Evolutionary conservation across 2,329 filamentous ascomycete species (phyloP).

Genomic region (Nemania bipapillata): DNA sequence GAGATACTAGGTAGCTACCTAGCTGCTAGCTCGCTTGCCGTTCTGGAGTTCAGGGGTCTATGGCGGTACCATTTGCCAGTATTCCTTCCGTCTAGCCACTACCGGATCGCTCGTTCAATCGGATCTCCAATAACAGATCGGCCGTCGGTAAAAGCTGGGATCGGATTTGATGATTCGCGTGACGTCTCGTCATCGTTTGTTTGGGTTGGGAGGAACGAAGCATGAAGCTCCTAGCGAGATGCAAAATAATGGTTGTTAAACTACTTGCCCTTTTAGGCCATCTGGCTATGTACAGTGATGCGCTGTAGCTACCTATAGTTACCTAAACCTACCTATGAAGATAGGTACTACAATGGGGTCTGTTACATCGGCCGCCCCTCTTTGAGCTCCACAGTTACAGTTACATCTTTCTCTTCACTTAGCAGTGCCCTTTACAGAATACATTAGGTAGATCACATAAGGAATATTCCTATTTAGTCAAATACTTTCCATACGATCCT

Average conservation of each 20-base stretch:
- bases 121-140: slow-evolving; percentile 7
- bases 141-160: slow-evolving; percentile 10
- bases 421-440: no score
- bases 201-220: background rate
- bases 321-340: no score
- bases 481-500: no score
- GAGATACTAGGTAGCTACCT: slow-evolving; percentile 37
- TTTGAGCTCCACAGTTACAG: background rate
- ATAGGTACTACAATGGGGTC: no score
- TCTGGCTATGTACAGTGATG: background rate
- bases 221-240: background rate
- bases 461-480: no score
- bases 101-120: slow-evolving; percentile 19
- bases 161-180: slow-evolving; percentile 8
- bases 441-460: no score
- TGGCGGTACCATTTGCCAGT: slow-evolving; percentile 32
- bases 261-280: slow-evolving; percentile 4
- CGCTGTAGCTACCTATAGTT: background rate
- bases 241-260: background rate
- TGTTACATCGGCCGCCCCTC: no score
- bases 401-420: no score
- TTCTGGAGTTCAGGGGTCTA: slow-evolving; percentile 5
- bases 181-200: slow-evolving; percentile 29
- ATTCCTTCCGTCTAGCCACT: background rate
- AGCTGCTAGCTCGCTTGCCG: background rate